Evolutionary conservation across 2,329 filamentous ascomycete genomes (phyloP).

Genomic region (Penicillium sclerotiorum): DNA sequence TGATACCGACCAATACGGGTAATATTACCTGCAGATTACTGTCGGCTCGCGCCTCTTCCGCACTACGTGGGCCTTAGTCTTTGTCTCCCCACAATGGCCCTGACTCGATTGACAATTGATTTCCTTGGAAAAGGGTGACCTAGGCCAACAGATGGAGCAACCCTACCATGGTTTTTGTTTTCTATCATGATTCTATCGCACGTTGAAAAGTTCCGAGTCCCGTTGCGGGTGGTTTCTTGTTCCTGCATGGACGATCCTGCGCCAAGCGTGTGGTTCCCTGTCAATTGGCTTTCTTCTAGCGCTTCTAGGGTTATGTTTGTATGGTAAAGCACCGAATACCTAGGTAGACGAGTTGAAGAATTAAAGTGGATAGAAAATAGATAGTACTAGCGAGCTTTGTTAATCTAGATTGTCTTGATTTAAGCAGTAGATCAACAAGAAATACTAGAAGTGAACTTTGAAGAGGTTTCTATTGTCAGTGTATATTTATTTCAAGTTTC

Average conservation of each 20-base stretch:
- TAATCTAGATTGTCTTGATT: too few relatives aligned
- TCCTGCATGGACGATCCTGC: slow-evolving; percentile 19
- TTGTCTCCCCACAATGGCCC: slow-evolving; percentile 12
- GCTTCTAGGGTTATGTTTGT: too few relatives aligned
- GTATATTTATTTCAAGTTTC: slow-evolving; percentile 15
- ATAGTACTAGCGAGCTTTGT: too few relatives aligned
- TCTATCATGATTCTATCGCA: neutral
- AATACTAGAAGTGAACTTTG: too few relatives aligned
- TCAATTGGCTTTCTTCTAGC: slow-evolving; percentile 6
- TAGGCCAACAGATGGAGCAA: neutral
- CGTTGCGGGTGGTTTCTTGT: neutral
- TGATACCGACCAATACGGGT: slow-evolving; percentile 2
- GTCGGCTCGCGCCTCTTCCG: slow-evolving; percentile 16
- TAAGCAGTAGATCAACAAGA: too few relatives aligned
- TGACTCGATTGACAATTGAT: too few relatives aligned
- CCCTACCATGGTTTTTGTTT: neutral
- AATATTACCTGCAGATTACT: slow-evolving; percentile 16
- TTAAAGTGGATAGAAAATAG: neutral
- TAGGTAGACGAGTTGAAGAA: neutral
- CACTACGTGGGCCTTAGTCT: slow-evolving; percentile 9
- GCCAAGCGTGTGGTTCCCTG: slow-evolving; percentile 19
- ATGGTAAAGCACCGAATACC: neutral
- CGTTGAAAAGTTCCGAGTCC: neutral
- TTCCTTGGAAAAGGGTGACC: neutral
- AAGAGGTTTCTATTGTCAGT: slow-evolving; percentile 4